Base-by-base conservation (phyloP, 768 basidiomycete genomes). In the Clitopilus passeckerianus region DNA sequence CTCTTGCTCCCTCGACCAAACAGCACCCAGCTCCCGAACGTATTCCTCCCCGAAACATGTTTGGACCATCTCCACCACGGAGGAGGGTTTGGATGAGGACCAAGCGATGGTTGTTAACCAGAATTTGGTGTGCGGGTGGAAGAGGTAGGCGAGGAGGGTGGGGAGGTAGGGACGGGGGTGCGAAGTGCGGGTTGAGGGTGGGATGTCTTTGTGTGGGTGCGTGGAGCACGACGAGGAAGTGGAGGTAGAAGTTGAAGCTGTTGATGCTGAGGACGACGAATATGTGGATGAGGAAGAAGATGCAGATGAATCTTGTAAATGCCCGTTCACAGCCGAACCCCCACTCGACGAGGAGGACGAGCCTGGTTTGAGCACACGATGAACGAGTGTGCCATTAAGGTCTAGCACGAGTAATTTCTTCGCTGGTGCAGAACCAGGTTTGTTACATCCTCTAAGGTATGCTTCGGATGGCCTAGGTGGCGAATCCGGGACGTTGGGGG, bases 81-180 rank as follows among this genome's bases (percentile, higher is more conserved):
- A 89, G 52, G 85, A 84, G 1, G 89, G 88, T 65, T 90, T 88
- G 2, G 91, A 91, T 6, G 87, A 89, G 64, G 86, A 89, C 91
- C 91, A 93, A 6, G 93, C 80, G 86, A 92, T 92, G 10, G 87
- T 84, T 58, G 90, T 87, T 15, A 91, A 75, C 87, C 89, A 90
- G 16, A 65, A 64, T 34, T 70, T 73, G 22, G 84, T 89, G 16
- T 75, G 65, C 0, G 77, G 70, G 46, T 84, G 81, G 61, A 89
- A 84, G 5, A 91, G 70, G 65, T 87, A 91, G 0, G 77, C 67
- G 9, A 77, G 68, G 63, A 91, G 87, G 1, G 86, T 69, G 4
- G 72, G 61, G 61, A 91, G 75, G 69, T 85, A 92, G 0, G 90
- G 87, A 16, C 90, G 78, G 12, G 80, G 85, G 63, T 87, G 67